Evolutionary conservation across 495 filamentous ascomycete species (phyloP).

Genomic region (Peziza echinospora): DNA sequence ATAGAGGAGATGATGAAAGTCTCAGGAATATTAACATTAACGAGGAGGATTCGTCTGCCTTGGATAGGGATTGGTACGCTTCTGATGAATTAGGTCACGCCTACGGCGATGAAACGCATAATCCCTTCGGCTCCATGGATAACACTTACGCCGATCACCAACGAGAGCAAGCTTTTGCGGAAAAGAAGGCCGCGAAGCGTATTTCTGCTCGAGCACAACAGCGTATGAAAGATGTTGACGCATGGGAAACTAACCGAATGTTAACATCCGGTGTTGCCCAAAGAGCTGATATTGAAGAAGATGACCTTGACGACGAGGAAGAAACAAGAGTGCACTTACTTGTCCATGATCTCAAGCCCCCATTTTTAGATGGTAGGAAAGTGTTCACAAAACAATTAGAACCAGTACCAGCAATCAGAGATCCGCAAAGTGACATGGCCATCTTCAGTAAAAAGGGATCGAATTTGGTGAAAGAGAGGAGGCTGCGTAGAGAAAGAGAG

Average conservation of each 20-base stretch:
- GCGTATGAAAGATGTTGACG: constrained; percentile 84
- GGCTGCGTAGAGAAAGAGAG: constrained; percentile 81
- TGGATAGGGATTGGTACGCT: constrained; percentile 77
- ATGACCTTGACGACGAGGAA: constrained; percentile 82
- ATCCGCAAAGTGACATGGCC: constrained; percentile 97
- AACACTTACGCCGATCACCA: constrained; percentile 49
- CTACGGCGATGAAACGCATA: constrained; percentile 54
- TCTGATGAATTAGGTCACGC: constrained; percentile 58
- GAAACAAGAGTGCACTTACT: constrained; percentile 75
- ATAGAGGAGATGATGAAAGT: constrained; percentile 10
- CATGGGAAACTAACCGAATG: constrained; percentile 98
- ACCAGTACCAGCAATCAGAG: constrained; percentile 76
- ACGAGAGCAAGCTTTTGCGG: constrained; percentile 43
- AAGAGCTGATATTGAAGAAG: constrained; percentile 52
- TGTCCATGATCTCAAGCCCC: constrained; percentile 83
- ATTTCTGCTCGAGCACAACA: constrained; percentile 53
- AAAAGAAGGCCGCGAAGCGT: constrained; percentile 49
- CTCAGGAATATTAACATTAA: background rate
- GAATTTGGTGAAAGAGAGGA: constrained; percentile 68
- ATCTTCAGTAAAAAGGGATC: constrained; percentile 95
- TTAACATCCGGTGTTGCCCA: constrained; percentile 90
- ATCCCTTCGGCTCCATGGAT: constrained; percentile 29
- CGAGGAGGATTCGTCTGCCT: constrained; percentile 31
- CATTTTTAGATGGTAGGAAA: constrained; percentile 82
- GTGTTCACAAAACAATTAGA: constrained; percentile 97